Percentiles rank a stretch among this genome's conserved stretches.
Conservation (phyloP, 2,329 filamentous ascomycete genomes). For the Aspergillus eucalypticola region DNA sequence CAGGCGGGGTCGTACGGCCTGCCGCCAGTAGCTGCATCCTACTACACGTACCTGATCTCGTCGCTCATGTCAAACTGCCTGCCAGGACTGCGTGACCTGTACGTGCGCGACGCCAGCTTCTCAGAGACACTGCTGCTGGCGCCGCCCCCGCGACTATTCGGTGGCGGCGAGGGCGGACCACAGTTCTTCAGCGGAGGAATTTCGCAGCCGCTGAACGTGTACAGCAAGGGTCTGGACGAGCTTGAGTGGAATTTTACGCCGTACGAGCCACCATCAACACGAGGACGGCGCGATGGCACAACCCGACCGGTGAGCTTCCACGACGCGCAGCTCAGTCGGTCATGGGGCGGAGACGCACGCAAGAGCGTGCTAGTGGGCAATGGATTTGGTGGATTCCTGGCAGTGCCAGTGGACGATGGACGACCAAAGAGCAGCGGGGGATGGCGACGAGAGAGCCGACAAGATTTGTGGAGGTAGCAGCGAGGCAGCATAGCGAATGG, state of each 20-base stretch:
- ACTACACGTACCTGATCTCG: conserved; percentile 84
- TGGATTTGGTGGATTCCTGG: conserved; percentile 66
- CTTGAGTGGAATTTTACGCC: conserved; percentile 68
- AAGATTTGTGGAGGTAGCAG: conserved; percentile 41
- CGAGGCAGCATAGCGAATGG: neutral
- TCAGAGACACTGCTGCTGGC: conserved; percentile 75
- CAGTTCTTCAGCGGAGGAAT: conserved; percentile 40
- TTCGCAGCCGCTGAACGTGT: conserved; percentile 61
- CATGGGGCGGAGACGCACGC: conserved; percentile 61
- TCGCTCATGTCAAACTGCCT: conserved; percentile 76
- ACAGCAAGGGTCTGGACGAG: conserved; percentile 67
- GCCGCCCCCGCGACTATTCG: conserved; percentile 61
- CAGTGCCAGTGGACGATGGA: conserved; percentile 58
- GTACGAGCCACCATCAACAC: conserved; percentile 51
- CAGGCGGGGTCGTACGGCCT: conserved; percentile 58
- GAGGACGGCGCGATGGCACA: conserved; percentile 38
- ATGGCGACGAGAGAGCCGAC: conserved; percentile 34
- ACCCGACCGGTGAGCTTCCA: conserved; percentile 50
- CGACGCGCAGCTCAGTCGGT: conserved; percentile 51
- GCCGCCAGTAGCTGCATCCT: conserved; percentile 57
- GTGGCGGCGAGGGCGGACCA: conserved; percentile 34
- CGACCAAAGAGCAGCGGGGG: conserved; percentile 39
- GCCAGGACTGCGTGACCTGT: conserved; percentile 72
- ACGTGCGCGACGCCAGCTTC: conserved; percentile 82
- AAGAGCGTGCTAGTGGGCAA: conserved; percentile 67